phyloP scores from a whole-genome alignment of 257 asterid species.

The Solanum paucissectum region DNA sequence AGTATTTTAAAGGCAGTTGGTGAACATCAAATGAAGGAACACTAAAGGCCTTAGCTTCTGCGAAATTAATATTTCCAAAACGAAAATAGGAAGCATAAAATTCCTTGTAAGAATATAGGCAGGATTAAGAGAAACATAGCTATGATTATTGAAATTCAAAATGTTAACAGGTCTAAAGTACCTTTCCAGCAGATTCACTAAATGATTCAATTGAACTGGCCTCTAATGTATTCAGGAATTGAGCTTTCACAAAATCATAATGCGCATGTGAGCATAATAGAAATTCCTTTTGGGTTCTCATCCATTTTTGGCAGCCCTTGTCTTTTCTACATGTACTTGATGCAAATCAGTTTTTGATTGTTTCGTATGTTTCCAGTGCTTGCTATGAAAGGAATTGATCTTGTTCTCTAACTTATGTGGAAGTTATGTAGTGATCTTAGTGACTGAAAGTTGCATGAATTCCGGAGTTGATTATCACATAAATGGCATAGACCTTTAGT shows the following conservation, averaged over 20 bases:
- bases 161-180: background rate
- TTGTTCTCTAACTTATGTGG: background rate
- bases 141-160: background rate
- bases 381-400: background rate
- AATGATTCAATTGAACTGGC: background rate
- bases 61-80: background rate
- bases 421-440: background rate
- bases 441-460: background rate
- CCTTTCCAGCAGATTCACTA: background rate
- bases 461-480: background rate
- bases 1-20: background rate
- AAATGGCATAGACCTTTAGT: background rate
- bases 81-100: background rate
- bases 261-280: background rate
- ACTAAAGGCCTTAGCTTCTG: background rate
- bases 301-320: background rate
- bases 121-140: background rate
- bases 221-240: background rate
- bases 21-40: background rate
- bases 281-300: background rate
- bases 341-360: background rate
- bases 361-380: background rate
- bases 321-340: background rate
- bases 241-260: background rate
- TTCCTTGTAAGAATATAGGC: background rate